Conservation (phyloP, 2,329 filamentous ascomycete genomes). For the Aspergillus jensenii region DNA sequence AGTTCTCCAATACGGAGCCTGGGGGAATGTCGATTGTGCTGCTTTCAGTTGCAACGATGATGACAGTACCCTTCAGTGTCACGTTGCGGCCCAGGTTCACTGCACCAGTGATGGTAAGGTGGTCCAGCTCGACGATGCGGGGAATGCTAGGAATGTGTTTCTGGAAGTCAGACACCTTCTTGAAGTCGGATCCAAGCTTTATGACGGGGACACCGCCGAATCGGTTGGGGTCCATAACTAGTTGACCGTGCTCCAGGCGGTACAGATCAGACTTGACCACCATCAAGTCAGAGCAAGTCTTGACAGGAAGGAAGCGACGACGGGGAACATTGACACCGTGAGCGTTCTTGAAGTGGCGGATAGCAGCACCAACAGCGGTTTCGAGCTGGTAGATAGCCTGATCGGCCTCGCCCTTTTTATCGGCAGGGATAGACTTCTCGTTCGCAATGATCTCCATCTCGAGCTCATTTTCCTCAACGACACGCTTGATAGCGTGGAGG, state of each 20-base stretch:
- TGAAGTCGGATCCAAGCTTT: slow-evolving; percentile 98
- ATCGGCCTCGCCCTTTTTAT: slow-evolving; percentile 99
- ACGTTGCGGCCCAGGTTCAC: slow-evolving; percentile 96
- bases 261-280: slow-evolving; percentile 99
- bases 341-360: slow-evolving; percentile 97
- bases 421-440: slow-evolving; percentile 95
- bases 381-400: slow-evolving; percentile 97
- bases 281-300: slow-evolving; percentile 99
- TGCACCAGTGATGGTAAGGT: slow-evolving; percentile 94
- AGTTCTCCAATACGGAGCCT: slow-evolving; percentile 96
- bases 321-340: slow-evolving; percentile 99
- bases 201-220: slow-evolving; percentile 97
- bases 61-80: slow-evolving; percentile 94
- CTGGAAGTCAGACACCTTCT: slow-evolving; percentile 87
- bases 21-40: slow-evolving; percentile 97
- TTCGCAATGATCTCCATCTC: slow-evolving; percentile 99
- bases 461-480: slow-evolving; percentile 97
- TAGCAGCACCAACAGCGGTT: slow-evolving; percentile 96
- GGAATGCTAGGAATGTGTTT: slow-evolving; percentile 52
- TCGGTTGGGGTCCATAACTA: slow-evolving; percentile 93
- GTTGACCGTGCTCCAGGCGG: slow-evolving; percentile 96
- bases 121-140: slow-evolving; percentile 55
- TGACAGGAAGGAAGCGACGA: slow-evolving; percentile 97
- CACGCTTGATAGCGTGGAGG: slow-evolving; percentile 93
- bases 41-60: slow-evolving; percentile 96